Base-by-base conservation (phyloP, 179 eudicot genomes). In the Silene coronaria region DNA sequence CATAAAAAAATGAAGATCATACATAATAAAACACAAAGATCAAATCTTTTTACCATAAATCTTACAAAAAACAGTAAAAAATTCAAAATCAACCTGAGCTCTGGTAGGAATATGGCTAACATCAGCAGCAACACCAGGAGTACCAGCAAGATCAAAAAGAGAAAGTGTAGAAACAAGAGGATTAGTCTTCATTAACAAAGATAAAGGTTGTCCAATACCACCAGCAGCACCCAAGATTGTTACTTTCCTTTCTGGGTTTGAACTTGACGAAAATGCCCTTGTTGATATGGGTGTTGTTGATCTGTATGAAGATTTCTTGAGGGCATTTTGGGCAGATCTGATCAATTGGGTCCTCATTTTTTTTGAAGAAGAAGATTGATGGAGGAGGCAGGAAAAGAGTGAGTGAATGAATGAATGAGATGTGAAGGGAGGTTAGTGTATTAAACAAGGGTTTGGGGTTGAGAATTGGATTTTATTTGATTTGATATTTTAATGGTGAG, bases 71-170 rank as follows among this genome's bases (percentile, higher is more conserved):
- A 45, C 16, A 7, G 16, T 16, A 45, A 45, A 38, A 11, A 45
- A 45, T 45, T 11, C 14, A 11, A 11, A 45, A 34, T 12, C 3
- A 4, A 89, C 96, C 90, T 84, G 60, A 74, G 93, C 88, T 76
- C 91, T 82, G 82, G 98, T 89, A 82, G 91, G 91, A 77, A 92
- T 85, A 78, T 92, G 98, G 89, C 97, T 86, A 74, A 88, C 84
- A 71, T 94, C 98, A 67, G 97, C 96, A 36, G 97, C 96, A 22
- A 94, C 98, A 69, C 97, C 96, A 5, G 98, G 92, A 10, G 96
- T 92, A 0, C 88, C 98, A 73, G 96, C 97, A 57, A 94, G 89
- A 86, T 94, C 98, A 66, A 88, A 94, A 53, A 94, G 92, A 2
- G 97, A 76, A 27, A 92, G 91, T 1, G 38, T 63, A 34, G 98